phyloP scores from a whole-genome alignment of 257 asterid genomes.

The Ophiorrhiza pumila region DNA sequence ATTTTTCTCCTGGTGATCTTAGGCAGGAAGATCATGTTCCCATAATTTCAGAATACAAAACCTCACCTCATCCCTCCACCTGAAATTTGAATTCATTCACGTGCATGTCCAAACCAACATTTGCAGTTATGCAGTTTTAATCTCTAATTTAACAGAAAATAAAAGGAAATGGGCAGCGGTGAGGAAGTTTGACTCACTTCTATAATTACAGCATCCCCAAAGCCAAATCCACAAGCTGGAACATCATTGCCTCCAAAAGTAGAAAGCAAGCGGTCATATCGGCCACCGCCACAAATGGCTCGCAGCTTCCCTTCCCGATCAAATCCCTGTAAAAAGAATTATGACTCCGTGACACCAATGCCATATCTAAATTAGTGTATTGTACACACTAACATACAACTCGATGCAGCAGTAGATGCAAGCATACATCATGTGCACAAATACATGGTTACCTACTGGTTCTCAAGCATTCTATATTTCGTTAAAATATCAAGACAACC shows the following conservation, averaged over 20 bases:
- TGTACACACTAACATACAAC: background rate
- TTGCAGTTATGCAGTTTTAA: background rate
- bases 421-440: background rate
- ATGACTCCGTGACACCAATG: conserved; percentile 11
- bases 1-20: background rate
- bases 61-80: background rate
- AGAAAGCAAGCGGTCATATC: conserved; percentile 81
- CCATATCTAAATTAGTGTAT: background rate
- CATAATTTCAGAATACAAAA: background rate
- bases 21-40: background rate
- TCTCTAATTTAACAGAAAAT: background rate
- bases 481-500: background rate
- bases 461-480: background rate
- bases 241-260: conserved; percentile 90
- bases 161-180: background rate
- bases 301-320: conserved; percentile 90
- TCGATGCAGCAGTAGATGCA: background rate
- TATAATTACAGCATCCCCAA: conserved; percentile 94
- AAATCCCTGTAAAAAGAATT: conserved; percentile 57
- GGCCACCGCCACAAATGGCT: conserved; percentile 98
- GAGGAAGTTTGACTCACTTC: conserved; percentile 62
- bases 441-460: conserved; percentile 1
- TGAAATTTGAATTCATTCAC: background rate
- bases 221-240: conserved; percentile 99
- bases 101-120: background rate